Conservation (phyloP, 768 basidiomycete genomes). For the Collybiopsis confluens region DNA sequence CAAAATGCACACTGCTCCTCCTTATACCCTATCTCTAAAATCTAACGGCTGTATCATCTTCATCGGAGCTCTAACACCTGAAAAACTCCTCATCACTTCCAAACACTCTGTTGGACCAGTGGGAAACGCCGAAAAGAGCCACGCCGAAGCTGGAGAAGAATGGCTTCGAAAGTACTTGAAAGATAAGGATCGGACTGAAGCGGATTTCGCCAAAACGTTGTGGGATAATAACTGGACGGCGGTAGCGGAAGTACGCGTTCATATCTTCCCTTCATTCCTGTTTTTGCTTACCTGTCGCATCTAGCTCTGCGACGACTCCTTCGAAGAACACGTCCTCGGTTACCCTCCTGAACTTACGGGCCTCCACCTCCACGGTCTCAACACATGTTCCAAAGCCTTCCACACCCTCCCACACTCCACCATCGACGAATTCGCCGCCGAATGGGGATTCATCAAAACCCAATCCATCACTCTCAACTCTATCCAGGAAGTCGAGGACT, state of each 20-base stretch:
- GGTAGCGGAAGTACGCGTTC: constrained; percentile 72
- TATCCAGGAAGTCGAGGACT: constrained; percentile 63
- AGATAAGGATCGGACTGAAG: constrained; percentile 59
- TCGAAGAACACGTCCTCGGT: constrained; percentile 93
- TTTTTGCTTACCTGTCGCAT: neutral
- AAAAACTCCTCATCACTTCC: constrained; percentile 79
- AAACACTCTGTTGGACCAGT: constrained; percentile 84
- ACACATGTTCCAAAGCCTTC: constrained; percentile 63
- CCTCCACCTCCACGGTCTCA: constrained; percentile 90
- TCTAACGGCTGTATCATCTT: constrained; percentile 98
- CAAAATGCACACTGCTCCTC: constrained; percentile 61
- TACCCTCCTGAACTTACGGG: constrained; percentile 82
- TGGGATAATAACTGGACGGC: constrained; percentile 88
- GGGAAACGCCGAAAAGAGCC: constrained; percentile 42
- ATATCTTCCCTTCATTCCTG: neutral
- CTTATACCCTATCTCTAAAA: constrained; percentile 87
- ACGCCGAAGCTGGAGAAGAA: constrained; percentile 77
- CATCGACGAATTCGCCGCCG: constrained; percentile 77
- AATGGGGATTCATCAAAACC: constrained; percentile 92
- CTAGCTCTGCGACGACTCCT: constrained; percentile 94
- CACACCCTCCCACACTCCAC: constrained; percentile 59
- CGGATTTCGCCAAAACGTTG: constrained; percentile 66
- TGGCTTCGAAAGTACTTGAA: constrained; percentile 77
- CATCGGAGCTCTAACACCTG: constrained; percentile 76
- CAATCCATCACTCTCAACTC: constrained; percentile 50